Base-by-base conservation (phyloP, 805 yeast genomes). In the Candida endomychidarum region DNA sequence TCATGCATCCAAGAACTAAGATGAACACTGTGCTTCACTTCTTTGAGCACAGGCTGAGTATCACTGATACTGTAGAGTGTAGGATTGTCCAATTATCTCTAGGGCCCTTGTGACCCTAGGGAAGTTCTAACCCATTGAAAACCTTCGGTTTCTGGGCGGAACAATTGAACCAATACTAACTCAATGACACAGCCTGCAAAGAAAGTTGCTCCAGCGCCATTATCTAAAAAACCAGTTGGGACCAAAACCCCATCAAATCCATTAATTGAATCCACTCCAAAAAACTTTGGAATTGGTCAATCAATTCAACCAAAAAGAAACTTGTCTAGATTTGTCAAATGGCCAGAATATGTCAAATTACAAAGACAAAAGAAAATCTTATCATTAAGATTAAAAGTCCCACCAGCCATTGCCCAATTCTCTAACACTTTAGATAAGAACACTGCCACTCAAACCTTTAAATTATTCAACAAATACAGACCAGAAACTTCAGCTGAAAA, bases 341-440 rank as follows among this genome's bases (percentile, higher is more conserved):
- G 99, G 99, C 99, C 99, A 67, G 93, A 85, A 75, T 89, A 91
- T 72, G 93, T 91, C 58, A 87, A 96, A 78, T 79, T 93, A 61
- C 99, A 91, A 80, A 90, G 99, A 82, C 98, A 93, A 78, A 93
- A 85, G 86, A 91, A 91, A 83, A 85, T 91, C 71, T 80, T 91
- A 71, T 77, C 83, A 61, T 71, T 90, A 74, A 90, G 99, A 84
- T 81, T 91, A 69, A 91, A 93, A 85, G 99, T 91, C 67, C 99
- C 99, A 58, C 99, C 99, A 65, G 85, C 98, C 54, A 83, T 91
- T 67, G 81, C 98, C 54, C 99, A 91, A 79, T 91, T 91, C 84
- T 89, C 88, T 66, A 77, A 85, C 75, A 83, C 89, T 63, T 80
- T 91, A 72, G 99, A 91, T 85, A 90, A 90, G 86, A 91, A 91